Evolutionary conservation across 1,139 yeast genomes (phyloP), one percentile per base, ranked within the genome.

Genomic region (Candida tetrigidarum): DNA sequence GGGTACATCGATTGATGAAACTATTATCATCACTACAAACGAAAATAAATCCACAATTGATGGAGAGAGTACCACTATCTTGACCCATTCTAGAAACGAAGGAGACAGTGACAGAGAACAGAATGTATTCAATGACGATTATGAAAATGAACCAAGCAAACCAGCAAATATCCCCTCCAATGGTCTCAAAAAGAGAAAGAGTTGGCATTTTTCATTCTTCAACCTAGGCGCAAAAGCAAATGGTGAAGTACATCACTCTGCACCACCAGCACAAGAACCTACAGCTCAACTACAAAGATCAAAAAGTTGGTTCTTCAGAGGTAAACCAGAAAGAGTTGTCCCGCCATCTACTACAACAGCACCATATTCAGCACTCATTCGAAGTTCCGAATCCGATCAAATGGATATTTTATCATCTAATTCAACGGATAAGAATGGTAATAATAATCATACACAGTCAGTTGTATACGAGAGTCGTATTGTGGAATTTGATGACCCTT

Each of bases 341-440:
- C 37, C 35, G n/a, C 20, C 32, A 6, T 10, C 30, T 16, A n/a
- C 20, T 10, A 35, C 25, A 6, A 30, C 41, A 7, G 35, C 33
- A 4, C 38, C 29, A 15, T 28, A 29, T 18, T 32, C 40, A 14
- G 22, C 41, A 0, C 15, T 22, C 20, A 30, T 38, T n/a, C 16
- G 23, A 16, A 28, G 42, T 14, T 35, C 42, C 3, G 41, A 32
- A 22, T 42, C 45, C 2, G 45, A 37, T 22, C 45, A 36, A 10
- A 28, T 22, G 5, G 48, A 46, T 15, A n/a, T 46, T 14, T 29
- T 49, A n/a, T 46, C 51, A 1, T 33, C 45, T 8, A 46, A 39
- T 18, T 42, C 47, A 11, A 25, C 37, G 20, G 41, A 38, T 10
- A 30, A 15, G 20, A 38, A 30, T 16, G 22, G n/a, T 10, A 38